phyloP scores from a whole-genome alignment of 2,329 filamentous ascomycete genomes.

The Hyphodiscus sp. region DNA sequence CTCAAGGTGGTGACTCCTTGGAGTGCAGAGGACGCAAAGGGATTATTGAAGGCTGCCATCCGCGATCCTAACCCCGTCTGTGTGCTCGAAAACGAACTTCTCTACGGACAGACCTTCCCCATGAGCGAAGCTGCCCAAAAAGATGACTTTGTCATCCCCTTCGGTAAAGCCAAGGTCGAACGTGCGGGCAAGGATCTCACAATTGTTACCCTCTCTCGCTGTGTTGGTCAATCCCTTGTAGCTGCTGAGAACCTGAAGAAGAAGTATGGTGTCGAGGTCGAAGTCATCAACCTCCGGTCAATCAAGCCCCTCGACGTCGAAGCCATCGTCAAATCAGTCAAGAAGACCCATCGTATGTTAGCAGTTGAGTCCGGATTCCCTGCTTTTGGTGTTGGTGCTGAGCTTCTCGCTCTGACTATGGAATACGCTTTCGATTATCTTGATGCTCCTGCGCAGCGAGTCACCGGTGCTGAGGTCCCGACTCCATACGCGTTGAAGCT shows the following conservation, averaged over 20 bases:
- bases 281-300: constrained; percentile 97
- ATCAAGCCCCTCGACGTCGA: constrained; percentile 96
- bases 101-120: constrained; percentile 92
- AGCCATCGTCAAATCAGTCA: constrained; percentile 91
- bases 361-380: constrained; percentile 95
- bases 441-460: constrained; percentile 83
- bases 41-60: constrained; percentile 94
- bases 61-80: constrained; percentile 96
- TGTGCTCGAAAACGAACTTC: constrained; percentile 78
- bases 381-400: constrained; percentile 83
- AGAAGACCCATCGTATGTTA: constrained; percentile 94
- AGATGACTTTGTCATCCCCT: constrained; percentile 92
- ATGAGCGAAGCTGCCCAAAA: constrained; percentile 97
- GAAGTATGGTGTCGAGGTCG: constrained; percentile 91
- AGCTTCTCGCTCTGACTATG: constrained; percentile 91
- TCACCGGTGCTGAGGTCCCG: constrained; percentile 95
- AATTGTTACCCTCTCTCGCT: constrained; percentile 89
- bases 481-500: constrained; percentile 91
- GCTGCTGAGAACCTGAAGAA: constrained; percentile 90
- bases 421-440: constrained; percentile 99
- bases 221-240: constrained; percentile 82
- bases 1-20: constrained; percentile 95
- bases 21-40: constrained; percentile 97
- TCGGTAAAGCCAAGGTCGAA: constrained; percentile 99
- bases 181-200: constrained; percentile 92